Percentiles rank a stretch among this genome's conserved stretches.
Evolutionary conservation across 78 protist species (phyloP).

Genomic region (Dictyostelium firmibasis): DNA sequence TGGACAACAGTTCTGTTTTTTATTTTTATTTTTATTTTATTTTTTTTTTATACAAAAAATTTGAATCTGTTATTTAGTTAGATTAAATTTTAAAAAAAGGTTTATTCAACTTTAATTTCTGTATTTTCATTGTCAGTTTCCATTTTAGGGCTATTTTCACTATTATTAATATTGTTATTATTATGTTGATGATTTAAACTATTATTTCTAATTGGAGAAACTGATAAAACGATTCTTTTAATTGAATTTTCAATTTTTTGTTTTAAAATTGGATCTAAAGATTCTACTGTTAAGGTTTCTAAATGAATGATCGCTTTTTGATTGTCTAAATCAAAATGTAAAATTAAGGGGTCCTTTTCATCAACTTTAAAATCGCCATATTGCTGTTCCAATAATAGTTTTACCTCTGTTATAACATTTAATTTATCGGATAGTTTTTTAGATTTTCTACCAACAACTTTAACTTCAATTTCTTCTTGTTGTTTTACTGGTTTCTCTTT

Average conservation of each 20-base stretch:
- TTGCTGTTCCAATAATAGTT: conserved; percentile 15
- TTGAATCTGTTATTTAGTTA: no score
- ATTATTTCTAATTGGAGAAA: conserved; percentile 32
- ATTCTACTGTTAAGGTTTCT: conserved; percentile 9
- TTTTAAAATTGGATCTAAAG: neutral
- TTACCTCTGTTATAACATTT: neutral
- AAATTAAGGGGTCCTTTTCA: conserved; percentile 10
- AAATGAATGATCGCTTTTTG: conserved; percentile 17
- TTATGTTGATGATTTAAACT: neutral
- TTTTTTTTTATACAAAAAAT: no score
- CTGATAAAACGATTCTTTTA: conserved; percentile 37
- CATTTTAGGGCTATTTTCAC: neutral
- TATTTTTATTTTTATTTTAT: no score
- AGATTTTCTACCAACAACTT: conserved; percentile 10
- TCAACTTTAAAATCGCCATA: conserved; percentile 16
- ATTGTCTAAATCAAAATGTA: conserved; percentile 35
- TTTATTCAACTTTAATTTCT: neutral
- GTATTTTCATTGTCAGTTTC: neutral
- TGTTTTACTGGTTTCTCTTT: neutral
- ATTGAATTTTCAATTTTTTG: conserved; percentile 35
- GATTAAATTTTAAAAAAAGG: no score
- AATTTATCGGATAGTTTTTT: conserved; percentile 15
- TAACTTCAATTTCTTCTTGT: neutral
- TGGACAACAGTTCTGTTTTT: no score
- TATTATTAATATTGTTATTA: neutral